Percentiles rank a stretch among this genome's conserved stretches.
Conservation (phyloP, 2,329 filamentous ascomycete species). For the Fusarium torreyae region DNA sequence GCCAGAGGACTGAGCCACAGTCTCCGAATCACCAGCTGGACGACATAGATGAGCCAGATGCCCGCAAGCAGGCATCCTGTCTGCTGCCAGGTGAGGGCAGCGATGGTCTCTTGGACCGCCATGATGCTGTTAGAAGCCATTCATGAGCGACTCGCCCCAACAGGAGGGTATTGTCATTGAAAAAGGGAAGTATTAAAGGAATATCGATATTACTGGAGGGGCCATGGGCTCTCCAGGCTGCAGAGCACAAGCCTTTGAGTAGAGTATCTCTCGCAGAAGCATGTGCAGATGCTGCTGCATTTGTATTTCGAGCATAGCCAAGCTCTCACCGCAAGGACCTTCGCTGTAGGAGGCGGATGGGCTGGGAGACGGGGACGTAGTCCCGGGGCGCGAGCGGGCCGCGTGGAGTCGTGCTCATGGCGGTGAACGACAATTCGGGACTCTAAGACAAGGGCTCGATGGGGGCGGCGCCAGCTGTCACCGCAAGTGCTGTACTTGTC, state of each 20-base stretch:
- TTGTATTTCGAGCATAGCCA: constrained; percentile 45
- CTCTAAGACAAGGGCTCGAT: constrained; percentile 40
- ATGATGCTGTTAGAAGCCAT: constrained; percentile 47
- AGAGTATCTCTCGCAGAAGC: constrained; percentile 27
- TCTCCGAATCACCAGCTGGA: constrained; percentile 51
- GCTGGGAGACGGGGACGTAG: constrained; percentile 29
- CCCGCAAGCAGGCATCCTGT: constrained; percentile 44
- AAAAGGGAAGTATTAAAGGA: constrained; percentile 27
- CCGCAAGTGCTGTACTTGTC: constrained; percentile 47
- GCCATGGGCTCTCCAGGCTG: constrained; percentile 48
- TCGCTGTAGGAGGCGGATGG: constrained; percentile 29
- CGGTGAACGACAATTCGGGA: constrained; percentile 45
- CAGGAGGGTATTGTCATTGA: constrained; percentile 51
- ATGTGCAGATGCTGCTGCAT: constrained; percentile 43
- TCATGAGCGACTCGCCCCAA: constrained; percentile 48
- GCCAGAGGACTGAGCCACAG: constrained; percentile 58
- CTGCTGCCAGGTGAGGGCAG: constrained; percentile 48
- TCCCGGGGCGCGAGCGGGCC: constrained; percentile 48
- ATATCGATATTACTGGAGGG: constrained; percentile 28
- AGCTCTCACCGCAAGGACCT: constrained; percentile 43
- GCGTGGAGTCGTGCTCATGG: constrained; percentile 48
- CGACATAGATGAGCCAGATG: constrained; percentile 51
- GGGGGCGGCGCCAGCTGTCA: constrained; percentile 47
- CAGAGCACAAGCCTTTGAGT: constrained; percentile 44
- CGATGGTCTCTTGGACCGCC: constrained; percentile 44